Conservation (phyloP, 2,329 filamentous ascomycete genomes). For the Colletotrichum musae region DNA sequence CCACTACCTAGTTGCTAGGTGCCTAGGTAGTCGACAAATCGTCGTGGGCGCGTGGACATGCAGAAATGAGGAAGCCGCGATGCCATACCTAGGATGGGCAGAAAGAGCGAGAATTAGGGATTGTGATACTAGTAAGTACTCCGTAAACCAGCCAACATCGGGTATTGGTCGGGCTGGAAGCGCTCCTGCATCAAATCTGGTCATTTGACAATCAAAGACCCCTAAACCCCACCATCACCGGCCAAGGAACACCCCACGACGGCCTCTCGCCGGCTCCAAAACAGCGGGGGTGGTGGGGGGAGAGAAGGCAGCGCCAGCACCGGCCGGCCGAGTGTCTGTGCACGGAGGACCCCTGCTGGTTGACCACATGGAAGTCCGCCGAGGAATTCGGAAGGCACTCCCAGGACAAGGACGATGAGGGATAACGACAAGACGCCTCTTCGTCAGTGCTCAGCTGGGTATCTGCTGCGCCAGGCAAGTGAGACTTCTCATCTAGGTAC, state of each 20-base stretch:
- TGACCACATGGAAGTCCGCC: conserved; percentile 9
- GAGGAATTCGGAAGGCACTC: background rate
- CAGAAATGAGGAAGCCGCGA: background rate
- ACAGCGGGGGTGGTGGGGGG: conserved; percentile 10
- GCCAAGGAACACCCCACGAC: conserved; percentile 13
- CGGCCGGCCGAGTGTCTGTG: conserved; percentile 10
- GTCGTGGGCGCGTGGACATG: conserved; percentile 6
- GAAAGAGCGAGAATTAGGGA: background rate
- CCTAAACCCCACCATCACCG: conserved; percentile 29
- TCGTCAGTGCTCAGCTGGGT: too few species aligned
- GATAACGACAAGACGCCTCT: too few species aligned
- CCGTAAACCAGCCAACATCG: background rate
- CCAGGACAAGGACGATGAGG: too few species aligned
- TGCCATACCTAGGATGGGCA: background rate
- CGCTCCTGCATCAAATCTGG: conserved; percentile 26
- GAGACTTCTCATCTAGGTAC: too few species aligned
- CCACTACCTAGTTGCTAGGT: too few species aligned
- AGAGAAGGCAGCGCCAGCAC: background rate
- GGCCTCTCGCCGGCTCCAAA: conserved; percentile 16
- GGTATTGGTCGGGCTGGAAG: conserved; percentile 3
- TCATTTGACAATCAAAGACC: conserved; percentile 38
- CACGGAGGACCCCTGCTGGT: conserved; percentile 11
- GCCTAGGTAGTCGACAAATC: background rate
- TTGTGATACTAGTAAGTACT: too few species aligned
- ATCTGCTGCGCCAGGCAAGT: too few species aligned